phyloP scores from a whole-genome alignment of 2,329 filamentous ascomycete genomes.

The Botrytis fragariae region DNA sequence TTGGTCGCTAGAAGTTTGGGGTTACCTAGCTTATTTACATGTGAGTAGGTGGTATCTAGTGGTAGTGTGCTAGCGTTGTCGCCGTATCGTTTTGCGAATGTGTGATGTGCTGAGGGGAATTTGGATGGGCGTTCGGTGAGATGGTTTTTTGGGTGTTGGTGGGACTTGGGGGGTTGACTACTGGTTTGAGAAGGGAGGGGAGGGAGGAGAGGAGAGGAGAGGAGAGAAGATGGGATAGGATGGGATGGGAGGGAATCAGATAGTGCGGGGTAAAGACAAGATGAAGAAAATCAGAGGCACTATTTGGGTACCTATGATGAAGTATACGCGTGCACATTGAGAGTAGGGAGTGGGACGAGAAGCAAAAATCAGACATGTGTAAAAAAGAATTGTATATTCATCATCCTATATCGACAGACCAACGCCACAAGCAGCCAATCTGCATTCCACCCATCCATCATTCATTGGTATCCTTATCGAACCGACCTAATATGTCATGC shows the following conservation, averaged over 20 bases:
- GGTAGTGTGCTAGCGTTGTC: too few relatives aligned
- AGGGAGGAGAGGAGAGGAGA: too few relatives aligned
- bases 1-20: too few relatives aligned
- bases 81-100: too few relatives aligned
- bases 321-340: not conserved
- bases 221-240: too few relatives aligned
- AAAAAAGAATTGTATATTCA: not conserved
- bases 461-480: conserved; percentile 12
- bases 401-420: conserved; percentile 5
- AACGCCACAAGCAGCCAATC: conserved; percentile 5
- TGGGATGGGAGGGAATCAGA: not conserved
- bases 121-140: too few relatives aligned
- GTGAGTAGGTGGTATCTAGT: too few relatives aligned
- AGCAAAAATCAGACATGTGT: not conserved
- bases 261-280: not conserved
- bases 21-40: too few relatives aligned
- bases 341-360: not conserved
- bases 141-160: too few relatives aligned
- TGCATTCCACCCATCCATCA: not conserved
- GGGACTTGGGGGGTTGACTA: too few relatives aligned
- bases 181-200: too few relatives aligned
- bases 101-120: too few relatives aligned
- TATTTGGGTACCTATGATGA: not conserved
- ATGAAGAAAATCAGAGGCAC: not conserved
- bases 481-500: not conserved